Conservation (phyloP, 2,329 filamentous ascomycete species). For the Fusarium algeriense region DNA sequence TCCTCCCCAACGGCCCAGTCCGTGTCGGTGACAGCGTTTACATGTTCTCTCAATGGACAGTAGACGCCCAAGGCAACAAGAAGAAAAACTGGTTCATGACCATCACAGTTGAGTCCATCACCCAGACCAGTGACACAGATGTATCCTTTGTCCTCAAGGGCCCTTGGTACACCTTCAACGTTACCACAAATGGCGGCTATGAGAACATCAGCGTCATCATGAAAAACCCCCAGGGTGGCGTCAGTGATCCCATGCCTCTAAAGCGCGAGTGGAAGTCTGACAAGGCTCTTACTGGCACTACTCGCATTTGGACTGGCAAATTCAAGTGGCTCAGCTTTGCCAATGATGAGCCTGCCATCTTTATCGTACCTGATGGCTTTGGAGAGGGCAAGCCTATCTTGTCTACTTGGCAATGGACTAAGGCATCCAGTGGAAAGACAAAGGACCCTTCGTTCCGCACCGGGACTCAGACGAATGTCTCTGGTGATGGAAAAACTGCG, state of each 20-base stretch:
- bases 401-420: conserved; percentile 35
- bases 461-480: not conserved
- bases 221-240: conserved; percentile 4
- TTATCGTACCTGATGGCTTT: conserved; percentile 38
- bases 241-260: not conserved
- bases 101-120: conserved; percentile 8
- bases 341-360: conserved; percentile 29
- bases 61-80: conserved; percentile 13
- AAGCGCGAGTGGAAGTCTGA: conserved; percentile 31
- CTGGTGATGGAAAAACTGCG: too few species aligned
- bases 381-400: conserved; percentile 37
- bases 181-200: conserved; percentile 28
- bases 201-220: conserved; percentile 26
- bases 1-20: conserved; percentile 33
- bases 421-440: not conserved
- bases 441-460: conserved; percentile 21
- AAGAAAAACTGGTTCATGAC: conserved; percentile 37
- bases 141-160: conserved; percentile 22
- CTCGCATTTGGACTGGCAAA: conserved; percentile 41
- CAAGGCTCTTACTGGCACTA: not conserved
- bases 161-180: conserved; percentile 15
- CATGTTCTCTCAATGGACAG: conserved; percentile 41
- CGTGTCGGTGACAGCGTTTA: conserved; percentile 39
- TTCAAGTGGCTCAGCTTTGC: conserved; percentile 31
- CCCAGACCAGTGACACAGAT: conserved; percentile 2